Evolutionary conservation across 805 yeast species (phyloP).

Genomic region (Kluyveromyces wickerhamii): DNA sequence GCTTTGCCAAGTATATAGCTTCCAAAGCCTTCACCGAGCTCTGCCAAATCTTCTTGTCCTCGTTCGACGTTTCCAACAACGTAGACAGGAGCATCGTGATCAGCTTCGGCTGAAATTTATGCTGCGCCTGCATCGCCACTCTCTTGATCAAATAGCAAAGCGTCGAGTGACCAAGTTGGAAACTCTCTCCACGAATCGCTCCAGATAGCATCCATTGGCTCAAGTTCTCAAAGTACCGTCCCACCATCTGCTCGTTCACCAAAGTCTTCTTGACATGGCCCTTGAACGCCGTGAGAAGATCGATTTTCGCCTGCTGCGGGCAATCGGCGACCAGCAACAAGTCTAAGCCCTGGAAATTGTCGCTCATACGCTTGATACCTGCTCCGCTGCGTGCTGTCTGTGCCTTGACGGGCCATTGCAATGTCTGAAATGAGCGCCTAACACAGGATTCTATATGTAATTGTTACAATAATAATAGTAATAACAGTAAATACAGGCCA

Average conservation of each 20-base stretch:
- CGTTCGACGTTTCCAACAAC: conserved; percentile 7
- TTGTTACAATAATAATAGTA: too few relatives aligned
- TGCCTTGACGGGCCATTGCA: too few relatives aligned
- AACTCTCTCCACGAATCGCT: background rate
- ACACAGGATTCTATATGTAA: too few relatives aligned
- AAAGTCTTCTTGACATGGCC: conserved; percentile 31
- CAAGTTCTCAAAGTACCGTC: conserved; percentile 21
- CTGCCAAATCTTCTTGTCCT: conserved; percentile 24
- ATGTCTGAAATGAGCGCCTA: too few relatives aligned
- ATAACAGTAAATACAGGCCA: too few relatives aligned
- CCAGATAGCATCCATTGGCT: conserved; percentile 6
- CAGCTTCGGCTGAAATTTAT: conserved; percentile 5
- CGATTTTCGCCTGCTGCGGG: conserved; percentile 12
- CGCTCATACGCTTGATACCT: too few relatives aligned
- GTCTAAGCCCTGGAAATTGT: conserved; percentile 2
- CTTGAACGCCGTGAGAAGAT: conserved; percentile 22
- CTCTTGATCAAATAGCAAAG: conserved; percentile 39
- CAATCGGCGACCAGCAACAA: background rate
- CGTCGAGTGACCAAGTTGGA: conserved; percentile 32
- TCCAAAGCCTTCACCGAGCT: conserved; percentile 26
- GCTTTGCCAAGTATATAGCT: conserved; percentile 24
- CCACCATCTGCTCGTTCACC: conserved; percentile 18
- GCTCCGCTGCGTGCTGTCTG: too few relatives aligned
- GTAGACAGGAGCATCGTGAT: conserved; percentile 5
- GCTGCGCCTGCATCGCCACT: conserved; percentile 32